Base-by-base conservation (phyloP, 495 filamentous ascomycete species). In the Aspergillus wentii region DNA sequence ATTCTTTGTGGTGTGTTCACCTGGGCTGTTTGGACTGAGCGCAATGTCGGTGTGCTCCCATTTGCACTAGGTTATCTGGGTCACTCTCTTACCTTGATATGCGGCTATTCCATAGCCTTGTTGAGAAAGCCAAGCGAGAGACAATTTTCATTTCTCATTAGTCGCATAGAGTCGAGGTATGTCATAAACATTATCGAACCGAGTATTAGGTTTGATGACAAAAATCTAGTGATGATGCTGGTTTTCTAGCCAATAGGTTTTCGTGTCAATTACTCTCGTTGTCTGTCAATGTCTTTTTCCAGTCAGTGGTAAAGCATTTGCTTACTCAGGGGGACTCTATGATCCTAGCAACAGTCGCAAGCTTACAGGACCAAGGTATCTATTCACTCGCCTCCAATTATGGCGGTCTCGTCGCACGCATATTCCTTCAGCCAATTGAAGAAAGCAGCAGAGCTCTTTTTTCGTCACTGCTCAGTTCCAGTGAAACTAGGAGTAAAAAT, bases 311-410 rank as follows among this genome's bases (percentile, higher is more conserved):
- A 23, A 99, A 99, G 54, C 88, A 96, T 59, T 41, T 97, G 38
- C 78, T 97, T 17, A 97, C 94, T 0, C 88, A 95, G 62, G 92
- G 90, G 19, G 92, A 99, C 69, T 83, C 86, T 8, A 76, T 96
- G 52, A 76, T 97, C 20, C 83, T 99, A 22, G 75, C 84, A 18
- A 62, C 77, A 33, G 66, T 97, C 40, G 80, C 88, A 17, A 77
- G 82, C 2, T 72, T 88, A 4, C 67, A 74, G 25, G 84, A 88
- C 8, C 91, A 97, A 64, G 92, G 92, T n/a, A 80, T 87, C 13
- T 99, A 97, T 60, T 85, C 88, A 0, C 71, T 99, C 3, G 92
- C 91, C 19, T 82, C 85, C 34, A 96, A 96, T 54, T 99, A 99
- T 66, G 92, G 94, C 27, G 84, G 88, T 6, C 76, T 99, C 2